A percentile compares a stretch with the other conserved stretches of the same genome.
Evolutionary conservation across 164 flowering plant genomes (phyloP).

Genomic region (grape (Vitis vinifera)): DNA sequence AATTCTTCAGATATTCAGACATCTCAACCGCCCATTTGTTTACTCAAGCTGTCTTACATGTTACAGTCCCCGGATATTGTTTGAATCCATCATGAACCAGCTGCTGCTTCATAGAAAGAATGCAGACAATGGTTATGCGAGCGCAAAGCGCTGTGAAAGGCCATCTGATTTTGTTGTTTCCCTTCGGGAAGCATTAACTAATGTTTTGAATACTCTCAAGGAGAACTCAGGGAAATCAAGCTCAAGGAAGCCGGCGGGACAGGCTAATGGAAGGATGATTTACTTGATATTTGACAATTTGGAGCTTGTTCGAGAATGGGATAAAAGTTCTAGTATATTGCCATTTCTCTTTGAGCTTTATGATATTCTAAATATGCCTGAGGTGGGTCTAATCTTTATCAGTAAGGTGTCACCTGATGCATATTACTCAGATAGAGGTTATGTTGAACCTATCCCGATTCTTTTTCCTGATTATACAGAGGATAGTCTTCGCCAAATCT

Average conservation of each 20-base stretch:
- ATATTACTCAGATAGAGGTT: conserved; percentile 61
- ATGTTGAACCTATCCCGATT: conserved; percentile 61
- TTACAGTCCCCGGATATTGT: conserved; percentile 72
- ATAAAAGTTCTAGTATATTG: conserved; percentile 59
- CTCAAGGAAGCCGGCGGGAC: conserved; percentile 28
- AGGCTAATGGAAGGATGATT: conserved; percentile 59
- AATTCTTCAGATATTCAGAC: conserved; percentile 60
- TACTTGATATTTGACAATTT: conserved; percentile 81
- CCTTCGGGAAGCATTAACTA: conserved; percentile 64
- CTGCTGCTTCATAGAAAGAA: conserved; percentile 60
- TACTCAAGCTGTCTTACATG: conserved; percentile 82
- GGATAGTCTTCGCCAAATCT: conserved; percentile 69
- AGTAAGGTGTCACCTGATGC: conserved; percentile 73
- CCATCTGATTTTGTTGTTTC: conserved; percentile 78
- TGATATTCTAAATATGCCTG: conserved; percentile 70
- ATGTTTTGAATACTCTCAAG: conserved; percentile 39
- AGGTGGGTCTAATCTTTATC: conserved; percentile 77
- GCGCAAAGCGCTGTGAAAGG: conserved; percentile 78
- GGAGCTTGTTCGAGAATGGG: conserved; percentile 84
- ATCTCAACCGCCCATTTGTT: conserved; percentile 81
- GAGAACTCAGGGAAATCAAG: conserved; percentile 29
- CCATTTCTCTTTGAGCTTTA: conserved; percentile 66
- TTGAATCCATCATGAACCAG: conserved; percentile 80
- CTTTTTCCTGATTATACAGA: conserved; percentile 76
- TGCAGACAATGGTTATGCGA: conserved; percentile 57